Evolutionary conservation across 2,329 filamentous ascomycete species (phyloP).

Genomic region (Neopestalotiopsis clavispora): DNA sequence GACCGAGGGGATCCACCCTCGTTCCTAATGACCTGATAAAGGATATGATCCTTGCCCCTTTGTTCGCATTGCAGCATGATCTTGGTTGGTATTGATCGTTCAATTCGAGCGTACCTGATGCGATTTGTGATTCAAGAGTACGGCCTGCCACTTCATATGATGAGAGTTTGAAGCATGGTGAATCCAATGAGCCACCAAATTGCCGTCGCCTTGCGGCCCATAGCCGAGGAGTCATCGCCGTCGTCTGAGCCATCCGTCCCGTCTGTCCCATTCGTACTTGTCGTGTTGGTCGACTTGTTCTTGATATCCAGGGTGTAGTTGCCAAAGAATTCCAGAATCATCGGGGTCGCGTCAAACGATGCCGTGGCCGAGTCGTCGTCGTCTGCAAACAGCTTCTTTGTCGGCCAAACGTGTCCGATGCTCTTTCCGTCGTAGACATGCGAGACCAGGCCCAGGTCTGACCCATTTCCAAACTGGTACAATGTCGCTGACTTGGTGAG

Average conservation of each 20-base stretch:
- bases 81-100: neutral
- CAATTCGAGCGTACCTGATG: neutral
- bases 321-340: slow-evolving; percentile 17
- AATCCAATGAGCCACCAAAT: neutral
- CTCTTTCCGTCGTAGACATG: slow-evolving; percentile 14
- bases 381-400: neutral
- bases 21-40: too few relatives aligned
- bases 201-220: neutral
- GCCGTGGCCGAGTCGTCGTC: neutral
- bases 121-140: neutral
- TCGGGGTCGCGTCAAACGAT: slow-evolving; percentile 16
- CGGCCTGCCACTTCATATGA: neutral
- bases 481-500: neutral
- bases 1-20: too few relatives aligned
- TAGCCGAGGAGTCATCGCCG: neutral
- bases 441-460: slow-evolving; percentile 8
- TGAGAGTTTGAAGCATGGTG: neutral
- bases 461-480: neutral
- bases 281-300: neutral
- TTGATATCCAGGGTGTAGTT: neutral
- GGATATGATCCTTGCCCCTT: too few relatives aligned
- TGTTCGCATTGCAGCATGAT: too few relatives aligned
- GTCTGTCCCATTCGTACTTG: neutral
- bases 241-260: neutral
- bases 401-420: slow-evolving; percentile 15